Base-by-base conservation (phyloP, 495 filamentous ascomycete genomes). In the Podospora conica region DNA sequence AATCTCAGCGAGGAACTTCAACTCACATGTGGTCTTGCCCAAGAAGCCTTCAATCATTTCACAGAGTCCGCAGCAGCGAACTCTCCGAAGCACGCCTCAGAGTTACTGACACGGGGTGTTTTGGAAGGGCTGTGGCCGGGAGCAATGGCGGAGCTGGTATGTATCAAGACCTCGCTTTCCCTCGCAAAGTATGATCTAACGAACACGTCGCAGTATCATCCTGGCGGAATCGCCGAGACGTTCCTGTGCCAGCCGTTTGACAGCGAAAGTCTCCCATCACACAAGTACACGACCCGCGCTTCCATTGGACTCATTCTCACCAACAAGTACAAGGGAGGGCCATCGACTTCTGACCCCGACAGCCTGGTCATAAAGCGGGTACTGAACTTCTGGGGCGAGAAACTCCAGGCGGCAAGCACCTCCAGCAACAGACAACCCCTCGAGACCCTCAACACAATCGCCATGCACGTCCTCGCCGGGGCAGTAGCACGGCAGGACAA, bases 101-200 rank as follows among this genome's bases (percentile, higher is more conserved):
- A 70, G 15, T 54, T 74, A 7, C 65, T 83, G 28, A 74, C 77
- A 12, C 70, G 81, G 55, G 80, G 81, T 10, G 74, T 83, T 2
- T 64, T 83, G 9, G 73, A 80, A 61, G 81, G 79, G 12, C 68
- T 83, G 28, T 70, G 77, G 68, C 79, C 81, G 8, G 69, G 65
- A 3, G 75, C 75, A 21, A 67, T 83, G 68, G 61, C 55, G 12
- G 57, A 68, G 33, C 56, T 76, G 61, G 81, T 83, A 69, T 66
- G 79, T 70, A 7, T 28, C 12, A 1, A 20, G 15, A 22, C 3
- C 28, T 9, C 10, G 25, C 23, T 23, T 1, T n/a, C n/a, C 24
- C 58, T 7, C 18, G 0, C 3, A 48, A 40, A 9, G 2, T 25
- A 6, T 48, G 15, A 6, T 23, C 71, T 76, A 40, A 78, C 55